Conservation (phyloP, 2,329 filamentous ascomycete species). For the Atkinsonella hypoxylon region DNA sequence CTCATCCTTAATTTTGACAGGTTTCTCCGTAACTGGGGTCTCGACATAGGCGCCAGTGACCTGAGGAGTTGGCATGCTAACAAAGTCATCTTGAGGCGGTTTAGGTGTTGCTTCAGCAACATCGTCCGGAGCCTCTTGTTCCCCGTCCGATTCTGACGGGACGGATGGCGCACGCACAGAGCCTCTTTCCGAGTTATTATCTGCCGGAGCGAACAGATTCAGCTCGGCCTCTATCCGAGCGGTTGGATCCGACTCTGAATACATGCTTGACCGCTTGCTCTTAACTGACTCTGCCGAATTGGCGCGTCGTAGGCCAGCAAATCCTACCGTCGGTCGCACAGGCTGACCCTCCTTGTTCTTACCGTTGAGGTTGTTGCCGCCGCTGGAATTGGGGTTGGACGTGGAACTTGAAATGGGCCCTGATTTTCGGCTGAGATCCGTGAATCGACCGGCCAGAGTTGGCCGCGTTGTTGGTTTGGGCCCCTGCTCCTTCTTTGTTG, state of each 20-base stretch:
- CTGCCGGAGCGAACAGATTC: constrained; percentile 41
- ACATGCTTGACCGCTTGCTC: constrained; percentile 36
- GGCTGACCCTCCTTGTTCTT: constrained; percentile 14
- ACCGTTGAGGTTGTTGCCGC: background rate
- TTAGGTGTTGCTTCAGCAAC: constrained; percentile 35
- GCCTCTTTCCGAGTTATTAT: constrained; percentile 44
- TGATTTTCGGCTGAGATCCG: constrained; percentile 10
- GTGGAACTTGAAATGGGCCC: background rate
- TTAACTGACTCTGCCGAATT: constrained; percentile 34
- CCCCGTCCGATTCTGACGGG: constrained; percentile 19
- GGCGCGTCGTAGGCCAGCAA: constrained; percentile 30
- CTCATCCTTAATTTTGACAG: constrained; percentile 18
- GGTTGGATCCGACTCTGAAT: constrained; percentile 41
- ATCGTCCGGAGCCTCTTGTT: constrained; percentile 6
- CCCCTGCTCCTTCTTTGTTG: background rate
- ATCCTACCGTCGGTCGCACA: constrained; percentile 32
- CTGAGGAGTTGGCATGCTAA: constrained; percentile 39
- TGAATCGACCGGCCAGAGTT: constrained; percentile 10
- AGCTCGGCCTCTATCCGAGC: constrained; percentile 45
- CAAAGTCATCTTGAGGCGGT: constrained; percentile 29
- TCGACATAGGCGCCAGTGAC: constrained; percentile 45
- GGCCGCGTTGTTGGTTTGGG: constrained; percentile 2
- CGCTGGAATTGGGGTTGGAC: background rate
- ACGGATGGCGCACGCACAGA: constrained; percentile 39
- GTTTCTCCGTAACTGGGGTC: constrained; percentile 37